A percentile compares a stretch with the other conserved stretches of the same genome.
Evolutionary conservation across 768 basidiomycete species (phyloP).

Genomic region (Naganishia antarctica): DNA sequence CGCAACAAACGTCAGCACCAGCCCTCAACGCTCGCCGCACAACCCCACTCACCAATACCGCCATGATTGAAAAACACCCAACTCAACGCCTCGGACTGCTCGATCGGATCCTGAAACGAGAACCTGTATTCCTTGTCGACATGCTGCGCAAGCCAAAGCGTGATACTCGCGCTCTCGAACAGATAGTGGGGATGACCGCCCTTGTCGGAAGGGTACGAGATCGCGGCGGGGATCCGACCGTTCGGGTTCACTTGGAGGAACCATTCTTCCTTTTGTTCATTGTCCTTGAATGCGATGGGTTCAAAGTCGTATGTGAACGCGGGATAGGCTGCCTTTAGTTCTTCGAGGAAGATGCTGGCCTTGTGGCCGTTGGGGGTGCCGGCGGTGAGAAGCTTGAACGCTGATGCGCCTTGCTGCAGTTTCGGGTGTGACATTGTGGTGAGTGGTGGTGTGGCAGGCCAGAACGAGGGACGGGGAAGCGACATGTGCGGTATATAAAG

Average conservation of each 20-base stretch:
- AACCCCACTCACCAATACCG: slow-evolving; percentile 49
- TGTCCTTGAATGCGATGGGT: slow-evolving; percentile 58
- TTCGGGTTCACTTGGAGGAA: slow-evolving; percentile 59
- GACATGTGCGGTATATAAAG: no score
- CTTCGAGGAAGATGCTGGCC: slow-evolving; percentile 56
- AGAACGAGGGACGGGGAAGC: no score
- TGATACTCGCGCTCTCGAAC: slow-evolving; percentile 62
- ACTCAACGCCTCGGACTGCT: slow-evolving; percentile 68
- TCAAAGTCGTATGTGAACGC: slow-evolving; percentile 46
- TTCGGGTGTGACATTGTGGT: slow-evolving; percentile 29
- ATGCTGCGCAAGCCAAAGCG: slow-evolving; percentile 71
- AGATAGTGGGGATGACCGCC: slow-evolving; percentile 37
- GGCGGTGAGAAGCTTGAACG: slow-evolving; percentile 52
- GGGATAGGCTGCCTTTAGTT: slow-evolving; percentile 59
- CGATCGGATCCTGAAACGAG: slow-evolving; percentile 57
- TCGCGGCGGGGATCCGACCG: slow-evolving; percentile 50
- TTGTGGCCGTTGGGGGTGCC: slow-evolving; percentile 60
- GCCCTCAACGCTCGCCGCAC: slow-evolving; percentile 72
- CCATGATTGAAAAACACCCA: slow-evolving; percentile 75
- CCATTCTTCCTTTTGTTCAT: slow-evolving; percentile 76
- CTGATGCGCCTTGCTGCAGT: slow-evolving; percentile 30
- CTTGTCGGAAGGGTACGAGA: slow-evolving; percentile 41
- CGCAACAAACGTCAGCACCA: slow-evolving; percentile 21
- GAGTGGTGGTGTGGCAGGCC: no score
- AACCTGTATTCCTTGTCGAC: slow-evolving; percentile 73